Evolutionary conservation across 2,329 filamentous ascomycete species (phyloP), one percentile per base, ranked within the genome.

Genomic region (Sporothrix dimorphospora): DNA sequence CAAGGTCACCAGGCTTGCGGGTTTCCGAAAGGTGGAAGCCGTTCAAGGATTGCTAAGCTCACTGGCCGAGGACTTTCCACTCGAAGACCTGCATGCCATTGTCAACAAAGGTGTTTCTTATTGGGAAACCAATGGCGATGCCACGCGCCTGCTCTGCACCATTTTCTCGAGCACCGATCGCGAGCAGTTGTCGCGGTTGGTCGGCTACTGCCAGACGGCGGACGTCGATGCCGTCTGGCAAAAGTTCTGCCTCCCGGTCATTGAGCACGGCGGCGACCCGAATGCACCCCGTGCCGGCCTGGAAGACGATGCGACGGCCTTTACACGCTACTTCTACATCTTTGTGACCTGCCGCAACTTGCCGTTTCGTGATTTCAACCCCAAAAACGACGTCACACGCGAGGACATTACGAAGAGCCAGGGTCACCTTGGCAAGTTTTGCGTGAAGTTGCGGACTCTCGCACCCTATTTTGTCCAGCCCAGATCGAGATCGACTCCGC

Each of bases 261-360:
- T 75, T 27, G 11, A 38, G 30, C 27, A 24, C 9, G 61, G 19
- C 4, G 11, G n/a, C 21, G 45, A n/a, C 9, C 11, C 27, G 16
- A 40, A 40, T 11, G 27, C 24, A 7, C 42, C 63, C 9, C 40
- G 24, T 8, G 24, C 42, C 9, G 24, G 63, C 14, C 38, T 42
- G 3, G 65, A 68, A 27, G 49, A 70, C 45, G 69, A 73, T 12
- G 70, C 73, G 2, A 72, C 47, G 11, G 61, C 53, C 0, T 76
- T 79, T 8, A 73, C 71, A 14, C 71, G 74, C 4, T 70, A 79
- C 3, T 79, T 80, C 38, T 69, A 76, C 27, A 71, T 69, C 0
- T 80, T 74, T 69, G 67, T 74, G 7, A 71, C 70, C 14, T 71
- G 73, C 49, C 73, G 53, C n/a, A 55, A 66, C 5, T 34, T 63